A percentile compares a stretch with the other conserved stretches of the same genome.
Conservation (phyloP, 208 protist species). For the Angomonas ambiguus region DNA sequence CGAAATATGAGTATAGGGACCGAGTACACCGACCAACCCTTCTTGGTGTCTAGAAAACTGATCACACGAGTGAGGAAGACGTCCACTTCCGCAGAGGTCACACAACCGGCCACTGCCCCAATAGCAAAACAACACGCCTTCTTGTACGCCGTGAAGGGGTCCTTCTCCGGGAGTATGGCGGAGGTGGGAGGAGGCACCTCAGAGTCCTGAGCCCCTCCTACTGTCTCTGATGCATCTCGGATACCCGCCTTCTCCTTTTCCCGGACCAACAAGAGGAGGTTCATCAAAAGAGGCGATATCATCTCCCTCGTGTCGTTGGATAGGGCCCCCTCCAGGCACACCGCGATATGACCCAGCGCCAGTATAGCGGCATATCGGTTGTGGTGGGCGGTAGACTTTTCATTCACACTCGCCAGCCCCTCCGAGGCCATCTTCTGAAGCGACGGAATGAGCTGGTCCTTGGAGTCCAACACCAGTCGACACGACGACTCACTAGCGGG, state of each 20-base stretch:
- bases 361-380: constrained; percentile 54
- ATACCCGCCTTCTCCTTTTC: constrained; percentile 23
- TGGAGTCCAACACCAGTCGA: constrained; percentile 56
- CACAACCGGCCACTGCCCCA: constrained; percentile 49
- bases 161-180: constrained; percentile 32
- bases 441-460: constrained; percentile 48
- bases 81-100: constrained; percentile 46
- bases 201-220: constrained; percentile 16
- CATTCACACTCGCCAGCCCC: constrained; percentile 16
- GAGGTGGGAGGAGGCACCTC: constrained; percentile 16
- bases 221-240: constrained; percentile 13
- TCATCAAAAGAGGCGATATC: constrained; percentile 43
- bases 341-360: constrained; percentile 47
- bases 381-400: constrained; percentile 23
- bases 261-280: constrained; percentile 43
- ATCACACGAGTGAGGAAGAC: constrained; percentile 36
- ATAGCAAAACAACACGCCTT: constrained; percentile 45
- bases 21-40: constrained; percentile 39
- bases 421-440: constrained; percentile 55
- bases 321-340: constrained; percentile 44
- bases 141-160: constrained; percentile 29
- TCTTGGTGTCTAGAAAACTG: constrained; percentile 39
- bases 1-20: constrained; percentile 52
- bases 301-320: constrained; percentile 28
- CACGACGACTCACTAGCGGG: constrained; percentile 47